Percentiles rank a stretch among this genome's conserved stretches.
phyloP scores from a whole-genome alignment of 192 early-diverging fungal genomes.

The Phycomyces blakesleeanus region DNA sequence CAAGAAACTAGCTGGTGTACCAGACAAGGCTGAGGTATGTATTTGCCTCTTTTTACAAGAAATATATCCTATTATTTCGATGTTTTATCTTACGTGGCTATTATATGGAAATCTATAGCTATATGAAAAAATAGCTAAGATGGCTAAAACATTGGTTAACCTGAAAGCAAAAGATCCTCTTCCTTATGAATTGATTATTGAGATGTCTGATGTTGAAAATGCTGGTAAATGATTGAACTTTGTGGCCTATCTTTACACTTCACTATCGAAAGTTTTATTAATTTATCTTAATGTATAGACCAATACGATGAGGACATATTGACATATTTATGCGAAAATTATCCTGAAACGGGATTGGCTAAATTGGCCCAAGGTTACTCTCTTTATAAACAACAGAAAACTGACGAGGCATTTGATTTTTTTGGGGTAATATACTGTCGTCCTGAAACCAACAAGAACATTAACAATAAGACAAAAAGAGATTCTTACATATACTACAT shows the following conservation, averaged over 20 bases:
- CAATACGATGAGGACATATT: conserved; percentile 44
- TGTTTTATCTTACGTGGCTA: too few relatives aligned
- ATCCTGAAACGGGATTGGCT: conserved; percentile 41
- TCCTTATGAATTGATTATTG: conserved; percentile 48
- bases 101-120: conserved; percentile 14
- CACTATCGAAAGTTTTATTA: background rate
- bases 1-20: conserved; percentile 2
- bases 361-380: conserved; percentile 44
- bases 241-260: too few relatives aligned
- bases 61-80: too few relatives aligned
- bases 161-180: conserved; percentile 22
- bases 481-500: background rate
- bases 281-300: conserved; percentile 20
- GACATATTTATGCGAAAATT: conserved; percentile 38
- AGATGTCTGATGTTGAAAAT: conserved; percentile 35
- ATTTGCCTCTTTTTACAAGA: too few relatives aligned
- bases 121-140: conserved; percentile 31
- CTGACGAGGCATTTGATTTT: conserved; percentile 33
- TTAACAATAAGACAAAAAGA: too few relatives aligned
- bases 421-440: conserved; percentile 34
- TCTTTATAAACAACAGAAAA: conserved; percentile 30
- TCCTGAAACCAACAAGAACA: too few relatives aligned
- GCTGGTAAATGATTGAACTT: conserved; percentile 36
- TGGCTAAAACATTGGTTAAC: conserved; percentile 34
- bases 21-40: conserved; percentile 16